A percentile compares a stretch with the other conserved stretches of the same genome.
phyloP scores from a whole-genome alignment of 2,329 filamentous ascomycete species.

The Trichoderma koningii region DNA sequence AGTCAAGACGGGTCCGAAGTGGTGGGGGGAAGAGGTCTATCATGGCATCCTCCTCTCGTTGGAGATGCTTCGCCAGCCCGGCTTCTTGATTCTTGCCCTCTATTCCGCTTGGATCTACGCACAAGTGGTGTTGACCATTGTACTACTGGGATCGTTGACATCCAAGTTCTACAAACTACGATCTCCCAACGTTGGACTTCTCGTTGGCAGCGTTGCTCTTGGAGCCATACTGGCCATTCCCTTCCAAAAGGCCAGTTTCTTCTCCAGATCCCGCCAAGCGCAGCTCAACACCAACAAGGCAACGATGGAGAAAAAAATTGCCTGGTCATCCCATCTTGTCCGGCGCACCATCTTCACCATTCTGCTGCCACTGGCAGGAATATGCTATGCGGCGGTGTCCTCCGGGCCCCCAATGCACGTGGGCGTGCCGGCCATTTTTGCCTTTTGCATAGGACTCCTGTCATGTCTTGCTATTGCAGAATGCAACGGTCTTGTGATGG shows the following conservation, averaged over 20 bases:
- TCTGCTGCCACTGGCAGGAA: constrained; percentile 64
- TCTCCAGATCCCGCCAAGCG: constrained; percentile 64
- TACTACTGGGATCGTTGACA: constrained; percentile 70
- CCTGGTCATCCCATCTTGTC: constrained; percentile 72
- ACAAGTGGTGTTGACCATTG: constrained; percentile 71
- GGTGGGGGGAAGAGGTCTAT: constrained; percentile 76
- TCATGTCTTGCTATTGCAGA: constrained; percentile 74
- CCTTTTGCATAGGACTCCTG: constrained; percentile 67
- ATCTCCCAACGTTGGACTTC: constrained; percentile 66
- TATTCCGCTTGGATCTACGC: constrained; percentile 80
- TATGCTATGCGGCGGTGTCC: constrained; percentile 68
- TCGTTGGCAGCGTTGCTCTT: constrained; percentile 65
- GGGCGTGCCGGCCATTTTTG: constrained; percentile 66
- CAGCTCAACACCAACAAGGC: constrained; percentile 65
- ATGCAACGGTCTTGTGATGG: constrained; percentile 77
- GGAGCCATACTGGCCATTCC: constrained; percentile 71
- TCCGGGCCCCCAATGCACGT: constrained; percentile 62
- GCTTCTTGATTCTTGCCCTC: constrained; percentile 70
- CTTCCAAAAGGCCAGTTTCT: constrained; percentile 69
- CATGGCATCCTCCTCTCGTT: constrained; percentile 67
- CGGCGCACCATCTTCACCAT: constrained; percentile 69
- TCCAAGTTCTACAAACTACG: constrained; percentile 67
- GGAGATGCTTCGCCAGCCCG: constrained; percentile 73
- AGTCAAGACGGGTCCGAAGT: constrained; percentile 68
- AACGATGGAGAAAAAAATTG: constrained; percentile 64